Percentiles rank a stretch among this genome's conserved stretches.
These are phyloP conservation scores for Diaporthe helianthi DNA, from an alignment of 2,329 filamentous ascomycete species.

Conservation along the genomic window DNA sequence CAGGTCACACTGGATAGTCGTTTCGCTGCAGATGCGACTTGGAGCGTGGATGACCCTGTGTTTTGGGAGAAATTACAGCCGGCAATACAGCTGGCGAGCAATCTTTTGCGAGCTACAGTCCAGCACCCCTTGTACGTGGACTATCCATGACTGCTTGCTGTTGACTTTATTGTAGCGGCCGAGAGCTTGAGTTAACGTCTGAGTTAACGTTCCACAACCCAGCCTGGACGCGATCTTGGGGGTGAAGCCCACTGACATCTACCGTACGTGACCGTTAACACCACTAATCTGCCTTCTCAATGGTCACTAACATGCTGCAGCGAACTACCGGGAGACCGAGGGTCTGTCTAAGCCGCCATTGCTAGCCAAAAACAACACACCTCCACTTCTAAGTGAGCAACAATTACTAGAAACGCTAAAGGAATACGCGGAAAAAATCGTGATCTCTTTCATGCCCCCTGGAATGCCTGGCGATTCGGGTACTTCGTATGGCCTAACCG, in stretches of 20 bases:
- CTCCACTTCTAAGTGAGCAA: not conserved
- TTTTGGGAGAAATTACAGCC: not conserved
- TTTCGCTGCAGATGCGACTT: constrained; percentile 7
- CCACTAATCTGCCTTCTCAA: not conserved
- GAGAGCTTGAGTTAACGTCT: no score
- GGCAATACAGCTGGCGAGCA: constrained; percentile 1
- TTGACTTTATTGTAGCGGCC: not conserved
- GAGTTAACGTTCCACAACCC: not conserved
- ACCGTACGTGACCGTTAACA: not conserved
- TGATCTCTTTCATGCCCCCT: not conserved
- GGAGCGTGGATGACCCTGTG: constrained; percentile 16
- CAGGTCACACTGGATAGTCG: not conserved
- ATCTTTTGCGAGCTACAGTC: not conserved
- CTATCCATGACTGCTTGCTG: not conserved
- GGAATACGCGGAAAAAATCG: not conserved
- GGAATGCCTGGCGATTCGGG: not conserved
- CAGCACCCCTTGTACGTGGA: constrained; percentile 11
- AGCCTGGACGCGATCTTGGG: constrained; percentile 6
- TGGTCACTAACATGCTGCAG: not conserved
- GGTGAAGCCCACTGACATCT: not conserved
- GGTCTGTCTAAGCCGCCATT: not conserved
- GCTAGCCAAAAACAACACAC: not conserved
- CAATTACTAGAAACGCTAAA: not conserved
- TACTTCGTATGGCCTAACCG: not conserved
- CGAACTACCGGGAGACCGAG: not conserved